Evolutionary conservation across 257 asterid species (phyloP).

Genomic region (Rhazya stricta): DNA sequence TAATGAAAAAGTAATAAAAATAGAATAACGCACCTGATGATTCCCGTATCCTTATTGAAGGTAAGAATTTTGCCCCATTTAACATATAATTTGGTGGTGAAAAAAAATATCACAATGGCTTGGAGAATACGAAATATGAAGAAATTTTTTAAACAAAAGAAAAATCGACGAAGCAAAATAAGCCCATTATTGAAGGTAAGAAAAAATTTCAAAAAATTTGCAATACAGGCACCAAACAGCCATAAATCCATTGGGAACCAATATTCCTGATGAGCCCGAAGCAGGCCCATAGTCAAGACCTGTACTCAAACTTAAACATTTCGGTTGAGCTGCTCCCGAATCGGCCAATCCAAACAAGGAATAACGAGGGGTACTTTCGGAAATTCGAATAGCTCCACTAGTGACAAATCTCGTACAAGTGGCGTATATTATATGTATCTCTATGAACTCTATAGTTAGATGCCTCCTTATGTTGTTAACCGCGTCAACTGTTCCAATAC

Average conservation of each 20-base stretch:
- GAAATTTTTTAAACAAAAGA: no score
- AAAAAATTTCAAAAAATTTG: no score
- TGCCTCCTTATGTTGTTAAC: not conserved
- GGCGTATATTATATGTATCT: not conserved
- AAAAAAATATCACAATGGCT: no score
- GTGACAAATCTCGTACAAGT: not conserved
- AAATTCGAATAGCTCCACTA: not conserved
- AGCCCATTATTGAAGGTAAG: no score
- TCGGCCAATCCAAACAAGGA: not conserved
- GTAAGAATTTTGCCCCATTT: no score
- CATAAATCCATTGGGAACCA: not conserved
- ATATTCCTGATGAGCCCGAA: not conserved
- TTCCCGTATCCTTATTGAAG: no score
- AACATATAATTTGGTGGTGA: no score
- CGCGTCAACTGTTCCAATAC: not conserved
- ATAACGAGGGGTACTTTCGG: not conserved
- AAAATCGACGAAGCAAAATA: no score
- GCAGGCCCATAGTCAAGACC: not conserved
- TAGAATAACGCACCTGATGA: no score
- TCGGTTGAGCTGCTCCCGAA: not conserved
- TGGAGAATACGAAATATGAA: no score
- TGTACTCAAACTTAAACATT: constrained; percentile 2
- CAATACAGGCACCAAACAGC: no score
- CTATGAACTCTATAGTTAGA: not conserved
- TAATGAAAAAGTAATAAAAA: no score